Conservation (phyloP, 768 basidiomycete genomes). For the Coprinopsis sp. region DNA sequence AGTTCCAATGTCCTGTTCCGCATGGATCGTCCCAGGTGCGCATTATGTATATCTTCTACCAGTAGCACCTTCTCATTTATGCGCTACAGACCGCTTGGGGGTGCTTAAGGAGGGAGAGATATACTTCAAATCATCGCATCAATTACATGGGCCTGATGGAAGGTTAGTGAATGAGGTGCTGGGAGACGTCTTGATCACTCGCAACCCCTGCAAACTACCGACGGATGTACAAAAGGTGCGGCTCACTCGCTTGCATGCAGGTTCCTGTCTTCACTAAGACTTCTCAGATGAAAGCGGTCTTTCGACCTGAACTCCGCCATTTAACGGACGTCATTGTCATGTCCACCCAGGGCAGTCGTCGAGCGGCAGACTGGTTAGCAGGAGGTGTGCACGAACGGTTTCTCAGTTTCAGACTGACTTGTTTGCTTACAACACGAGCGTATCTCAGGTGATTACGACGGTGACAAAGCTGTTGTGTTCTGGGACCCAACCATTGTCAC, state of each 20-base stretch:
- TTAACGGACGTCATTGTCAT: slow-evolving; percentile 57
- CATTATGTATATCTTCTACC: background rate
- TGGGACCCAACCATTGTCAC: slow-evolving; percentile 55
- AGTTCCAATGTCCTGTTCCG: slow-evolving; percentile 55
- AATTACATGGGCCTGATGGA: slow-evolving; percentile 39
- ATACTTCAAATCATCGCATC: slow-evolving; percentile 47
- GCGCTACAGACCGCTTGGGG: slow-evolving; percentile 43
- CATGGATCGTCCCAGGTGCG: slow-evolving; percentile 57
- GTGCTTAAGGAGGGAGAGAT: slow-evolving; percentile 52
- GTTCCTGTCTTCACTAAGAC: background rate
- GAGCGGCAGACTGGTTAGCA: slow-evolving; percentile 58
- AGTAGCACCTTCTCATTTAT: background rate
- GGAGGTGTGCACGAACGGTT: slow-evolving; percentile 24
- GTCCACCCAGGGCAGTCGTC: slow-evolving; percentile 43
- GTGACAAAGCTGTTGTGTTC: slow-evolving; percentile 54
- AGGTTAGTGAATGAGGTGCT: slow-evolving; percentile 43
- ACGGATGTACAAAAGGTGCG: slow-evolving; percentile 61
- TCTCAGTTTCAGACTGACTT: background rate
- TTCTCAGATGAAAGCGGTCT: slow-evolving; percentile 52
- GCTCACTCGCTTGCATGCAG: background rate
- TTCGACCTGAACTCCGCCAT: slow-evolving; percentile 41
- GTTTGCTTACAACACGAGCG: no score
- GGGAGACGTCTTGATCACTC: slow-evolving; percentile 57
- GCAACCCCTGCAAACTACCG: slow-evolving; percentile 69
- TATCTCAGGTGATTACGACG: slow-evolving; percentile 62